Evolutionary conservation across 2,329 filamentous ascomycete genomes (phyloP).

Genomic region (Colletotrichum acutatum): DNA sequence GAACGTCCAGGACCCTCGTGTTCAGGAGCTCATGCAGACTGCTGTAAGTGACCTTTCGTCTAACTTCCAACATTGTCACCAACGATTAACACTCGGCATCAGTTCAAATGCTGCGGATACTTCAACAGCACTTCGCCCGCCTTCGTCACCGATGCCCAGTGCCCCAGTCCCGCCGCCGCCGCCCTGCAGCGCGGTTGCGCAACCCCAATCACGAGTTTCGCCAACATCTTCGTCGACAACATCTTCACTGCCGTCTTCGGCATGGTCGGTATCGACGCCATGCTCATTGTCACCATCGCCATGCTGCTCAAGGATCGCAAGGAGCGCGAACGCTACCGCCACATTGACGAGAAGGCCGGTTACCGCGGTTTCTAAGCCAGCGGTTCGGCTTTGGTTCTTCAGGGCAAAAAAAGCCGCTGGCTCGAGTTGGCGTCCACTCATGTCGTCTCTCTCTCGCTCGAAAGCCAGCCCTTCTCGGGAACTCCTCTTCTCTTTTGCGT

Average conservation of each 20-base stretch:
- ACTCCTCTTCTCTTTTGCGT: not conserved
- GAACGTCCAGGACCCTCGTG: conserved; percentile 62
- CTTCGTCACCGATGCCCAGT: conserved; percentile 76
- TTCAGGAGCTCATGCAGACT: conserved; percentile 78
- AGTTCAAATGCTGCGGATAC: conserved; percentile 88
- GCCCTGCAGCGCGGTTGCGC: conserved; percentile 78
- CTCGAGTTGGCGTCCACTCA: not conserved
- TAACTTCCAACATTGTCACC: not conserved
- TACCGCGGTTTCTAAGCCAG: conserved; percentile 56
- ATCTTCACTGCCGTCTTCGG: conserved; percentile 86
- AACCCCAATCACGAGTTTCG: conserved; percentile 72
- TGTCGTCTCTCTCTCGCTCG: conserved; percentile 18
- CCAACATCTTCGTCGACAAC: conserved; percentile 77
- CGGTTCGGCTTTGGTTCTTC: not conserved
- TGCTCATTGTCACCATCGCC: conserved; percentile 76
- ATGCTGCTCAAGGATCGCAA: conserved; percentile 85
- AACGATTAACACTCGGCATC: conserved; percentile 37
- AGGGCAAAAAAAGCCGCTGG: conserved; percentile 4
- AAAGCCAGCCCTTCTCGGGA: conserved; percentile 5
- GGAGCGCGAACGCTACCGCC: conserved; percentile 80
- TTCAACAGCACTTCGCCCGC: conserved; percentile 76
- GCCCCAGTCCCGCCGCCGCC: conserved; percentile 76
- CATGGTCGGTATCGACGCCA: conserved; percentile 76
- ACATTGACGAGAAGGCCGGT: conserved; percentile 84
- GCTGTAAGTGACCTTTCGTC: conserved; percentile 59